Percentiles rank a stretch among this genome's conserved stretches.
Conservation (phyloP, 1,284 basidiomycete species). For the Tetrapyrgos nigripes region DNA sequence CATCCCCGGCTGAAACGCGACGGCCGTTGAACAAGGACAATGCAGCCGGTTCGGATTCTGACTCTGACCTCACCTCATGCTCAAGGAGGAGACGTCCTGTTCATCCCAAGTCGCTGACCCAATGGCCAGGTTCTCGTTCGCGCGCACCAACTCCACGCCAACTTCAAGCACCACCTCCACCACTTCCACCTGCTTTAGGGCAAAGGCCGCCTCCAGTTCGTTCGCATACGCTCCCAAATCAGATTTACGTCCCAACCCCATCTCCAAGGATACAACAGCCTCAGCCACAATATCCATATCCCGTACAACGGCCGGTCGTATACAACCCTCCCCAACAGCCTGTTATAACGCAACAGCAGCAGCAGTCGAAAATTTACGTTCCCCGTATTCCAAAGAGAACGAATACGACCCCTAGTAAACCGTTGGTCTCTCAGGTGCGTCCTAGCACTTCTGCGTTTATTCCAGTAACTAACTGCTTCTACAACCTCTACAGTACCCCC, state of each 20-base stretch:
- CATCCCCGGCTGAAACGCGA: slow-evolving; percentile 2
- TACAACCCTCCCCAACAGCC: not conserved
- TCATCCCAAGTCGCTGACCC: not conserved
- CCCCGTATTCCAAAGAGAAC: not conserved
- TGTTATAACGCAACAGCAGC: not conserved
- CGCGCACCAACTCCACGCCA: slow-evolving; percentile 6
- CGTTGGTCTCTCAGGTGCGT: not conserved
- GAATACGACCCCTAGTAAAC: not conserved
- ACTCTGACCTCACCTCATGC: not conserved
- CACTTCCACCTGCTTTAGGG: not conserved
- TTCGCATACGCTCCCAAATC: not conserved
- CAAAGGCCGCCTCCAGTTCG: not conserved
- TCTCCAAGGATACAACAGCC: not conserved
- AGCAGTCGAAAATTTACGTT: not conserved
- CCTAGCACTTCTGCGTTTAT: not conserved
- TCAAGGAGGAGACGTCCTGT: not conserved
- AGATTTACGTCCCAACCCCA: not conserved
- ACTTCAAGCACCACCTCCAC: not conserved
- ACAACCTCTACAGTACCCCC: not conserved
- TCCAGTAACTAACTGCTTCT: not conserved
- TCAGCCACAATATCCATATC: slow-evolving; percentile 7
- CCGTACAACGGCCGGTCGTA: not conserved
- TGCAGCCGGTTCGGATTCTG: not conserved
- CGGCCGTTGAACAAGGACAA: not conserved
- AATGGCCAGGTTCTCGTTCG: not conserved